These are phyloP conservation scores for Petunia axillaris DNA, from an alignment of 257 asterid species.

Conservation along the genomic window DNA sequence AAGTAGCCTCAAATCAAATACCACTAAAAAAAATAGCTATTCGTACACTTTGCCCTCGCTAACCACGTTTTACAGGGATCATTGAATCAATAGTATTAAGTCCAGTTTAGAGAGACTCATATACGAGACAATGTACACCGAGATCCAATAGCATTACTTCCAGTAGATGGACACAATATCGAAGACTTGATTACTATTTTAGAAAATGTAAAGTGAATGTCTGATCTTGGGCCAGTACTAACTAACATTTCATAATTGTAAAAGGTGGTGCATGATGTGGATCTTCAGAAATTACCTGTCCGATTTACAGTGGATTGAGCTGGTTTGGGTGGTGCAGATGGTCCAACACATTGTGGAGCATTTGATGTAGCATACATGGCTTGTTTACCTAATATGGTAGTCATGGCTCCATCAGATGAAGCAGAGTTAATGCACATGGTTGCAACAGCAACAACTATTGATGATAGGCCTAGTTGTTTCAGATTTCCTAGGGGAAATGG, in stretches of 20 bases:
- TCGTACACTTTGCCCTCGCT: no score
- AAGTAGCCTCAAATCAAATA: no score
- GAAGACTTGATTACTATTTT: constrained; percentile 63
- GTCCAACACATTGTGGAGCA: constrained; percentile 88
- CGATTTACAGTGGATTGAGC: constrained; percentile 88
- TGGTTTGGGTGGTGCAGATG: constrained; percentile 85
- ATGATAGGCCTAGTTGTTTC: constrained; percentile 77
- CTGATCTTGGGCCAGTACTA: constrained; percentile 80
- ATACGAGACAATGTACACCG: no score
- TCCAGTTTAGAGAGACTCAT: no score
- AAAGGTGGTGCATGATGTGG: constrained; percentile 88
- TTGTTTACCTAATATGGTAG: constrained; percentile 84
- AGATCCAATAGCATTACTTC: constrained; percentile 16
- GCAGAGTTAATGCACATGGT: constrained; percentile 85
- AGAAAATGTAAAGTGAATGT: constrained; percentile 61
- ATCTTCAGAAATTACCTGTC: constrained; percentile 78
- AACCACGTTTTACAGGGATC: no score
- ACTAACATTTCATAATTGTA: background rate
- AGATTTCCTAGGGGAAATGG: constrained; percentile 85
- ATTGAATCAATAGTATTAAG: no score
- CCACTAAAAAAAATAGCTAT: no score
- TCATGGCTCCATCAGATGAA: constrained; percentile 88
- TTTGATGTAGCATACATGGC: constrained; percentile 83
- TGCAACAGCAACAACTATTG: constrained; percentile 75
- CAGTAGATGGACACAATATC: constrained; percentile 74